Base-by-base conservation (phyloP, 495 filamentous ascomycete species). In the Aspergillus baeticus region DNA sequence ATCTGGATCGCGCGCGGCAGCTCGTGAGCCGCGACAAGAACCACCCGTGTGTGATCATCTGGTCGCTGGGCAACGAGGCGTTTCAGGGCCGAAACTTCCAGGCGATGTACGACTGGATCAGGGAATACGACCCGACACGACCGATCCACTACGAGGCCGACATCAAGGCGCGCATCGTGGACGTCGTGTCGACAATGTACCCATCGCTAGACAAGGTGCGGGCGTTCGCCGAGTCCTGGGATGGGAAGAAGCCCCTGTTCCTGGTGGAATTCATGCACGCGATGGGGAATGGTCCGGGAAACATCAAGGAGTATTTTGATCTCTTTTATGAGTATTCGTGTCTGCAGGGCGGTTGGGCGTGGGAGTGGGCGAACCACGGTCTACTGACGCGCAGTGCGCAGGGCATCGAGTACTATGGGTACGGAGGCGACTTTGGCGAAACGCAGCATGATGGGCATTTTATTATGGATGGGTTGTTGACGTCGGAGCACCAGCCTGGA, bases 361-460 rank as follows among this genome's bases (percentile, higher is more conserved):
- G 87, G 85, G 85, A 88, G 64, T 89, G 86, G 86, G 80, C 83
- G 1, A 89, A 88, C 60, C 85, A 88, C 52, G 86, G 87, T 1
- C 69, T 90, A 5, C 77, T 79, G 50, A 69, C 13, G 45, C 10
- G 51, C 46, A 33, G 51, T 13, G 26, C 4, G 4, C 4, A 29
- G 26, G 26, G 26, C 26, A 29, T 4, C 4, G 26, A 29, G 26
- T 88, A 81, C 58, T 87, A 85, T 52, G 86, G 75, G 6, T 88
- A 85, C 46, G 86, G 85, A 3, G 86, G 85, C 2, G 86, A 89
- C 54, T 87, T 86, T 69, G 83, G 79, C 3, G 86, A 89, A 50
- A 55, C 72, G 3, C 86, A 84, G 0, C 85, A 88, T 57, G 84
- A 87, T 50, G 75, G 74, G 6, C 82, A 76, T 18, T 88, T 87